Evolutionary conservation across 805 yeast species (phyloP).

Genomic region (Lipomyces sp.): DNA sequence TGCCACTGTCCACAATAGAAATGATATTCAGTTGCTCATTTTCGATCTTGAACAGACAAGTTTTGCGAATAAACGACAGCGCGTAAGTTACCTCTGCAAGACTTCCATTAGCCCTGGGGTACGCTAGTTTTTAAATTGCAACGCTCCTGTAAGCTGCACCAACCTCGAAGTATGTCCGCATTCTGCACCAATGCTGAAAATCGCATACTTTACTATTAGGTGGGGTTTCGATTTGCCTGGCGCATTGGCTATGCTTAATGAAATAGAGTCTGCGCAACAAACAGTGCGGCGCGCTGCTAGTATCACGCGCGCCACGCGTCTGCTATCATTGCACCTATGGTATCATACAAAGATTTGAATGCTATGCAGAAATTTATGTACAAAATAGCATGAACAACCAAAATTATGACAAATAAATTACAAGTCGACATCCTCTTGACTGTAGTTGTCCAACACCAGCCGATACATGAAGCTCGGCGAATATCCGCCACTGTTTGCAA

Average conservation of each 20-base stretch:
- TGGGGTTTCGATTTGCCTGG: no score
- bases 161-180: constrained; percentile 11
- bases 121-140: no score
- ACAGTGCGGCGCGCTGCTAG: no score
- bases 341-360: no score
- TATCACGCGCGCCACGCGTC: no score
- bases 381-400: no score
- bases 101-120: neutral
- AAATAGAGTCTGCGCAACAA: no score
- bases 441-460: constrained; percentile 90
- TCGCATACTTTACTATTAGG: constrained; percentile 3
- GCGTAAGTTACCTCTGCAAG: constrained; percentile 45
- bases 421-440: constrained; percentile 71
- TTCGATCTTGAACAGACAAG: constrained; percentile 56
- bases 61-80: constrained; percentile 52
- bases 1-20: constrained; percentile 51
- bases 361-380: no score
- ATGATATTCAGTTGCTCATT: constrained; percentile 50
- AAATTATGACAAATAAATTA: no score
- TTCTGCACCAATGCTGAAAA: constrained; percentile 9
- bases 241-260: no score
- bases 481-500: constrained; percentile 71
- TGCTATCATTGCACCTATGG: no score
- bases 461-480: constrained; percentile 95
- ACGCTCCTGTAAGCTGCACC: no score